Conservation (phyloP, 495 filamentous ascomycete genomes). For the Aspergillus ostianus region DNA sequence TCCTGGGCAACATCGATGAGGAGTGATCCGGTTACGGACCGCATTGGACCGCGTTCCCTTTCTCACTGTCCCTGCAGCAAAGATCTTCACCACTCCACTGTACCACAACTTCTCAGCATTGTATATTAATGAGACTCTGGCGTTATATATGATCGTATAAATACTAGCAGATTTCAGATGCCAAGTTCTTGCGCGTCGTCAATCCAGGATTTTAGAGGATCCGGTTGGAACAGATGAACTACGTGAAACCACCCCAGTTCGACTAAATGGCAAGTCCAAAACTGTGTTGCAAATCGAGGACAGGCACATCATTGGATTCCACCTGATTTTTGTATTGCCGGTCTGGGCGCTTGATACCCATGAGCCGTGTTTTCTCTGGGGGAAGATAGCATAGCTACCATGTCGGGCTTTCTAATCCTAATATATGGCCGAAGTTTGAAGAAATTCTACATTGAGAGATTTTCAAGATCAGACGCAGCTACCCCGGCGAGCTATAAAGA, state of each 20-base stretch:
- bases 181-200: neutral
- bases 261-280: no score
- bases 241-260: no score
- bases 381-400: neutral
- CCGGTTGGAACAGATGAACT: no score
- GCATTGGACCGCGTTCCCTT: no score
- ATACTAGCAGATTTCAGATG: neutral
- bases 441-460: neutral
- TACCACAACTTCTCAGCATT: neutral
- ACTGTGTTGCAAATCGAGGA: no score
- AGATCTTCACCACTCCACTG: neutral
- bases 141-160: neutral
- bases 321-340: neutral
- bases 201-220: no score
- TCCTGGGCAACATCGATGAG: conserved; percentile 39
- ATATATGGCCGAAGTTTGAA: neutral
- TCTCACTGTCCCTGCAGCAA: neutral
- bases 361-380: no score
- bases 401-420: neutral
- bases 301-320: neutral
- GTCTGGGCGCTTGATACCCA: neutral
- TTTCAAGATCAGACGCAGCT: neutral
- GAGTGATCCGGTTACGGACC: conserved; percentile 20
- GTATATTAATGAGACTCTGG: neutral
- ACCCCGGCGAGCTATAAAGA: neutral